Evolutionary conservation across 2,329 filamentous ascomycete species (phyloP).

Genomic region (Aspergillus oerlinghausenensis): DNA sequence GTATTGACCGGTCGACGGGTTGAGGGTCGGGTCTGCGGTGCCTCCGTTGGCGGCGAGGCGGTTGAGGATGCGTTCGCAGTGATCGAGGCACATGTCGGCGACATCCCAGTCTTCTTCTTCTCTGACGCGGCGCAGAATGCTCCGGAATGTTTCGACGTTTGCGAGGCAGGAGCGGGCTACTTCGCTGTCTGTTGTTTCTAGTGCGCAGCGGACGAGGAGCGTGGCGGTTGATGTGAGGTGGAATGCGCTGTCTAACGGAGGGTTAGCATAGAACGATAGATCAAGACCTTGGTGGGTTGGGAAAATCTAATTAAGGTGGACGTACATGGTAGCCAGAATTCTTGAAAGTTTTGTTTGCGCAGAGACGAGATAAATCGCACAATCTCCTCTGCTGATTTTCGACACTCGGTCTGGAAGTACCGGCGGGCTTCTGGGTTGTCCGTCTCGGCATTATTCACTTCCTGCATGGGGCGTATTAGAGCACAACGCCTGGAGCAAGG

Average conservation of each 20-base stretch:
- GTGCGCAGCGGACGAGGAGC: slow-evolving; percentile 47
- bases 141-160: slow-evolving; percentile 46
- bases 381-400: slow-evolving; percentile 43
- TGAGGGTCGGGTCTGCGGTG: slow-evolving; percentile 9
- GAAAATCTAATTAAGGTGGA: not conserved
- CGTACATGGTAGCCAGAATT: slow-evolving; percentile 51
- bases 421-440: slow-evolving; percentile 46
- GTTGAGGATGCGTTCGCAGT: slow-evolving; percentile 43
- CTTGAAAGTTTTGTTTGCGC: slow-evolving; percentile 44
- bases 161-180: slow-evolving; percentile 44
- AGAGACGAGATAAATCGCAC: slow-evolving; percentile 48
- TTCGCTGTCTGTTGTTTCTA: slow-evolving; percentile 47
- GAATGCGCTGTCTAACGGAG: slow-evolving; percentile 43
- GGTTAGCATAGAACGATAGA: slow-evolving; percentile 2
- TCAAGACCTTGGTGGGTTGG: not conserved
- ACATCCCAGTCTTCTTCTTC: slow-evolving; percentile 53
- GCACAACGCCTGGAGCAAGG: not conserved
- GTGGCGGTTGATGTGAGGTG: slow-evolving; percentile 52
- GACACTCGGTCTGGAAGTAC: slow-evolving; percentile 46
- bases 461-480: slow-evolving; percentile 20
- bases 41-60: slow-evolving; percentile 30
- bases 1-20: slow-evolving; percentile 12
- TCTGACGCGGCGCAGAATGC: slow-evolving; percentile 44
- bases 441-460: slow-evolving; percentile 39
- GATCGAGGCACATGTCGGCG: slow-evolving; percentile 51